Percentiles rank a stretch among this genome's conserved stretches.
phyloP scores from a whole-genome alignment of 2,329 filamentous ascomycete genomes.

The Aspergillus persii region DNA sequence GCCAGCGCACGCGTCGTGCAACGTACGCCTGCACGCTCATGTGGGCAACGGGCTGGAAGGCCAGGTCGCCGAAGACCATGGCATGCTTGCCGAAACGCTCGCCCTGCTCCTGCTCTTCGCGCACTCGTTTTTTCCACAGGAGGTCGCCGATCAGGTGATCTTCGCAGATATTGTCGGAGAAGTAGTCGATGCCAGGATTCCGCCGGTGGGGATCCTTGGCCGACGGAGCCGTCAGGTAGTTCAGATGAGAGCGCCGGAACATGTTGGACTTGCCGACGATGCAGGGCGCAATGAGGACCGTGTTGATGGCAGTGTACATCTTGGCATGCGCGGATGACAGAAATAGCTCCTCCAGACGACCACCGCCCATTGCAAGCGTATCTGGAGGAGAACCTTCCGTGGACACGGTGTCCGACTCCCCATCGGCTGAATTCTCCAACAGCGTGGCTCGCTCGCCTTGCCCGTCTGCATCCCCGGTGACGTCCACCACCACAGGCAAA shows the following conservation, averaged over 20 bases:
- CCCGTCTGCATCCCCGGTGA: constrained; percentile 35
- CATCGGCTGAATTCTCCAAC: constrained; percentile 14
- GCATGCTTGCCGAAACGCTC: constrained; percentile 70
- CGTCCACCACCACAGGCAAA: constrained; percentile 83
- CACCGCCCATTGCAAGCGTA: constrained; percentile 59
- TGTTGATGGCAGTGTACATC: constrained; percentile 97
- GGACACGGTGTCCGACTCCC: neutral
- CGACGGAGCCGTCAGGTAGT: constrained; percentile 64
- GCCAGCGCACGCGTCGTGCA: constrained; percentile 80
- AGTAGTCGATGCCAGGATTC: constrained; percentile 78
- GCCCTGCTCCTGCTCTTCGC: constrained; percentile 35
- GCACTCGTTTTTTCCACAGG: constrained; percentile 64
- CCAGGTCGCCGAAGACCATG: constrained; percentile 79
- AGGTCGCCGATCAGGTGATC: constrained; percentile 94
- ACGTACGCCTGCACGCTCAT: constrained; percentile 78
- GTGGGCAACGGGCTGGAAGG: constrained; percentile 81
- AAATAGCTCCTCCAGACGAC: constrained; percentile 89
- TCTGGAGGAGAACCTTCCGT: constrained; percentile 17
- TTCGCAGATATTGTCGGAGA: constrained; percentile 95
- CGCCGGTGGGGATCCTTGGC: constrained; percentile 42
- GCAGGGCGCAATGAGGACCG: constrained; percentile 84
- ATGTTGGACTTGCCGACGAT: constrained; percentile 97
- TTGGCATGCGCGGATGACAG: constrained; percentile 92
- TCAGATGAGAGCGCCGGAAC: constrained; percentile 89
- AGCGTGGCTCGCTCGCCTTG: constrained; percentile 27